Evolutionary conservation across 2,329 filamentous ascomycete species (phyloP).

Genomic region (Monilinia vaccinii-corymbosi): DNA sequence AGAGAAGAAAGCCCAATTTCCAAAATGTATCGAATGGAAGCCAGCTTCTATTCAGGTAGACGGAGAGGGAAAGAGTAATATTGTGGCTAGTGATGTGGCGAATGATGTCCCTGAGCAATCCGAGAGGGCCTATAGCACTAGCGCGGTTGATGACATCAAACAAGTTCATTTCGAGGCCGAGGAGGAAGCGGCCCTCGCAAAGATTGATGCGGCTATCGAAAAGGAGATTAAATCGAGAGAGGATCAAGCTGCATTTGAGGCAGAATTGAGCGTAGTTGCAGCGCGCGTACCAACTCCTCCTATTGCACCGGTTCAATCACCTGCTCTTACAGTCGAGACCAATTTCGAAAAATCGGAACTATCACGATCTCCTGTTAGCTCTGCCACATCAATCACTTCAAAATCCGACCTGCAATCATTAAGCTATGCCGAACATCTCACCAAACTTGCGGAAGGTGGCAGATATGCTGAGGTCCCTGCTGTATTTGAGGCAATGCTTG

Average conservation of each 20-base stretch:
- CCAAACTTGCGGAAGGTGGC: conserved; percentile 59
- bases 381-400: conserved; percentile 42
- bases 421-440: conserved; percentile 70
- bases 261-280: conserved; percentile 27
- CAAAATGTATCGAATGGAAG: conserved; percentile 85
- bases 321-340: conserved; percentile 24
- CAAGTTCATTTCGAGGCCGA: conserved; percentile 33
- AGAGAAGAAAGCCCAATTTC: conserved; percentile 87
- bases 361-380: conserved; percentile 39
- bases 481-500: conserved; percentile 84
- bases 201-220: conserved; percentile 77
- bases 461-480: conserved; percentile 83
- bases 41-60: conserved; percentile 31
- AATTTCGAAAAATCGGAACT: conserved; percentile 33
- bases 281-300: conserved; percentile 26
- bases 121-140: conserved; percentile 24
- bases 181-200: conserved; percentile 56
- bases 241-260: conserved; percentile 33
- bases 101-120: conserved; percentile 17
- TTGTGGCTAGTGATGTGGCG: conserved; percentile 8
- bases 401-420: conserved; percentile 54
- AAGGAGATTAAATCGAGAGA: conserved; percentile 55
- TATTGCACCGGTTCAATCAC: conserved; percentile 19
- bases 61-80: conserved; percentile 16
- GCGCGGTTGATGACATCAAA: conserved; percentile 25